Base-by-base conservation (phyloP, 148 eudicot genomes). In the Arbutus unedo region DNA sequence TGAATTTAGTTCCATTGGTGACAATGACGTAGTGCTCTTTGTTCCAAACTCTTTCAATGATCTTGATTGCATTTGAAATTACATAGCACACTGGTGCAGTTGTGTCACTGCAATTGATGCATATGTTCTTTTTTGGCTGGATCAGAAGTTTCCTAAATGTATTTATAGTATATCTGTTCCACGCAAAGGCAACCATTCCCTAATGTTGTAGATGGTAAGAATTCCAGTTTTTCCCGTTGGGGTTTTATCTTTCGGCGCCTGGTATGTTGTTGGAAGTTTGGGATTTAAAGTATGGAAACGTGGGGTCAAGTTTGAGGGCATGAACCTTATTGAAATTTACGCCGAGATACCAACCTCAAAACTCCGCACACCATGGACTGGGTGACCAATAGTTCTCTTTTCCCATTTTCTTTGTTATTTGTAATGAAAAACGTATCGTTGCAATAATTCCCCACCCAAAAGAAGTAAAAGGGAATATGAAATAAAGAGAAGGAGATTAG, bases 1-100 rank as follows among this genome's bases (percentile, higher is more conserved):
- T 81, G 21, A 47, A 67, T 81, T 81, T 53, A 72, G 19, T 54
- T 80, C 66, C 45, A 49, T 21, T 62, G 15, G 60, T 47, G 31
- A 38, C 47, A 0, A 50, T 47, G 31, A 38, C 47, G 0, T 49
- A 25, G 74, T 73, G 49, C 60, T 50, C 10, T 53, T 43, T 78
- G 70, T 59, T 78, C 59, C 31, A 53, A 57, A n/a, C 2, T 78
- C 53, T 78, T 41, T 44, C 10, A 78, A 8, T 4, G 19, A 59
- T 6, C 25, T 3, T 3, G 72, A 67, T 31, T 25, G 44, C 72
- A 67, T 31, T 31, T 13, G 16, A 67, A 67, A 25, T 67, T 48
- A 19, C 31, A 13, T 13, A 4, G 41, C 25, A 49, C 25, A 49
- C 14, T 75, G 21, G 48, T 49, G 16, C 55, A 19, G 64, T 59